Percentiles rank a stretch among this genome's conserved stretches.
These are phyloP conservation scores for Sabuloglossum arenarium DNA, from an alignment of 495 filamentous ascomycete genomes.

Conservation along the genomic window DNA sequence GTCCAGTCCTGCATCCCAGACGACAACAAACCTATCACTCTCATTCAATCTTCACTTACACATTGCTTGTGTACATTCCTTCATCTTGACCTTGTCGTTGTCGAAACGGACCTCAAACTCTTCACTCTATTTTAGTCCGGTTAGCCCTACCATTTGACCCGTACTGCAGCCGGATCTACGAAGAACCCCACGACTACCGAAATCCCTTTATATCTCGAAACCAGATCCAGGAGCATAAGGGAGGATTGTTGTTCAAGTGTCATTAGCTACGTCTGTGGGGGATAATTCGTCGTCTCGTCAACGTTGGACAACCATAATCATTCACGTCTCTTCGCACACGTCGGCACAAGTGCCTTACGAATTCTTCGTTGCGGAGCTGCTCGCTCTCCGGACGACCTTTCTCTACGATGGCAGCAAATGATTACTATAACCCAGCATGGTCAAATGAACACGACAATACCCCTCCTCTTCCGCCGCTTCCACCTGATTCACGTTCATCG, in stretches of 20 bases:
- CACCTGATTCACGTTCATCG: slow-evolving; percentile 16
- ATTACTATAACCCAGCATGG: slow-evolving; percentile 42
- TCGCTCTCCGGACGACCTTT: neutral
- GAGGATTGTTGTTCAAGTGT: neutral
- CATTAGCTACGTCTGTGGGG: neutral
- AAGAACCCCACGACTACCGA: neutral
- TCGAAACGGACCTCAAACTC: neutral
- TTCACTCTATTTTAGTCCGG: too few species aligned
- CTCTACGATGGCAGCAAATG: slow-evolving; percentile 55
- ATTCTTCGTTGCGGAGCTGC: neutral
- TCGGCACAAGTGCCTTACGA: neutral
- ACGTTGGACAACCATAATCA: too few species aligned
- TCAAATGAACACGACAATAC: slow-evolving; percentile 17
- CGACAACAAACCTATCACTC: too few species aligned
- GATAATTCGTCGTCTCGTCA: neutral
- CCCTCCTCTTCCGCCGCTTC: slow-evolving; percentile 31
- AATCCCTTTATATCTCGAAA: neutral
- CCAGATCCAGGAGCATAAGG: neutral
- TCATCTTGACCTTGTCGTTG: too few species aligned
- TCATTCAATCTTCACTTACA: too few species aligned
- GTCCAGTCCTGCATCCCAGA: too few species aligned
- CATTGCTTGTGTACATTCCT: too few species aligned
- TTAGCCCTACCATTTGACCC: neutral
- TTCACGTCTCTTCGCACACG: neutral
- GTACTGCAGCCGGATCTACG: neutral